Base-by-base conservation (phyloP, 2,329 filamentous ascomycete genomes). In the Alternaria triticina region DNA sequence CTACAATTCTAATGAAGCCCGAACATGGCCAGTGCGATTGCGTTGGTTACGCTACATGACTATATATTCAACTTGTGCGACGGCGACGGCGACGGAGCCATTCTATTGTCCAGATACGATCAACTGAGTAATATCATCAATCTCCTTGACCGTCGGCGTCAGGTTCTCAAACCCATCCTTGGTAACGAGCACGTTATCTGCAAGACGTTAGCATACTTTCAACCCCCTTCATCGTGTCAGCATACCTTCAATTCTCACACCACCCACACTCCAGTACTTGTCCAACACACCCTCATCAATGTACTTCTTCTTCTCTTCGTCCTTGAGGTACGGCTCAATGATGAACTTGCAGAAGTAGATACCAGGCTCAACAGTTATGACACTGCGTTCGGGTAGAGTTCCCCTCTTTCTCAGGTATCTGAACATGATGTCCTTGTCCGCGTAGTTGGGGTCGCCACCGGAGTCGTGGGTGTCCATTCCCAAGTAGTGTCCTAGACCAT, bases 301-400 rank as follows among this genome's bases (percentile, higher is more conserved):
- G 71, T 87, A 91, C 62, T 85, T 84, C 43, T 84, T 83, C 75
- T 91, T 88, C 59, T 83, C 81, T 62, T 87, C 84, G 55, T 86
- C 83, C 70, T 91, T 84, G 75, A 92, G 87, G 75, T 89, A 90
- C 20, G 87, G 87, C 81, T 93, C 87, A 63, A 94, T 87, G 67
- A 92, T 93, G 58, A 88, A 90, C 36, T 86, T 85, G 77, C 89
- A 90, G 80, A 94, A 94, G 79, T 94, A 94, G 43, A 90, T 89
- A 20, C 96, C 96, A 12, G 96, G 96, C 83, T 99, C 96, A 43
- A 98, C 95, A 0, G 96, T 99, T 57, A 99, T 90, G 23, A 99
- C 93, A 54, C 90, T 90, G 8, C 91, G 91, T 0, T 89, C 90
- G 0, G 93, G 93, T 51, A 97, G 80, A 22, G 82, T 86, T 12